Percentiles rank a stretch among this genome's conserved stretches.
phyloP scores from a whole-genome alignment of 73 alveolate genomes.

The Paramecium pentaurelia region DNA sequence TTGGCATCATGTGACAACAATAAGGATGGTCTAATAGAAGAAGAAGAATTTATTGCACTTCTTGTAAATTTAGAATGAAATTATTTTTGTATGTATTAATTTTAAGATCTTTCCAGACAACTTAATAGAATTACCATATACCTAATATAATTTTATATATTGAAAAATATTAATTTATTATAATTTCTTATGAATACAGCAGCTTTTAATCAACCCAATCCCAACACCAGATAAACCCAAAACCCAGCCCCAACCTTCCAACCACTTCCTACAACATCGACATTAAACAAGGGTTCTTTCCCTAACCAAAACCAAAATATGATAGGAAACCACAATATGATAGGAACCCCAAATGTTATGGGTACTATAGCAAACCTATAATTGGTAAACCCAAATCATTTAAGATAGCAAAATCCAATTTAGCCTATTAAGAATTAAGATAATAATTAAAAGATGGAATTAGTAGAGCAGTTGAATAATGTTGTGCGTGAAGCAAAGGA shows the following conservation, averaged over 20 bases:
- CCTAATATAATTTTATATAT: too few species aligned
- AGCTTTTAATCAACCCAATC: too few species aligned
- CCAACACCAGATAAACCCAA: too few species aligned
- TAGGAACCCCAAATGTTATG: too few species aligned
- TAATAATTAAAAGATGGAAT: background rate
- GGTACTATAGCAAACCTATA: too few species aligned
- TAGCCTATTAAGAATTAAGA: background rate
- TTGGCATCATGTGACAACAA: background rate
- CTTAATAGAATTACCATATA: background rate
- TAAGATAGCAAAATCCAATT: too few species aligned
- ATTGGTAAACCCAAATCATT: background rate
- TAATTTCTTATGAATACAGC: background rate
- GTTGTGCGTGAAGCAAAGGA: background rate
- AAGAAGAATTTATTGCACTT: background rate
- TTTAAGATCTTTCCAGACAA: too few species aligned
- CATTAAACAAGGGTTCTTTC: too few species aligned
- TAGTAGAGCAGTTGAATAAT: background rate
- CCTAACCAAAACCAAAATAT: too few species aligned
- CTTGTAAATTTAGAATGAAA: background rate
- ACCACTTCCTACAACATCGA: too few species aligned
- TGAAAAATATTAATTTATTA: background rate
- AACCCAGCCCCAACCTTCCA: too few species aligned
- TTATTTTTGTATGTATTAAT: background rate
- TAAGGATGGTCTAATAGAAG: conserved; percentile 17
- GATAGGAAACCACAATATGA: too few species aligned